phyloP scores from a whole-genome alignment of 768 basidiomycete genomes.

The Exidia glandulosa region DNA sequence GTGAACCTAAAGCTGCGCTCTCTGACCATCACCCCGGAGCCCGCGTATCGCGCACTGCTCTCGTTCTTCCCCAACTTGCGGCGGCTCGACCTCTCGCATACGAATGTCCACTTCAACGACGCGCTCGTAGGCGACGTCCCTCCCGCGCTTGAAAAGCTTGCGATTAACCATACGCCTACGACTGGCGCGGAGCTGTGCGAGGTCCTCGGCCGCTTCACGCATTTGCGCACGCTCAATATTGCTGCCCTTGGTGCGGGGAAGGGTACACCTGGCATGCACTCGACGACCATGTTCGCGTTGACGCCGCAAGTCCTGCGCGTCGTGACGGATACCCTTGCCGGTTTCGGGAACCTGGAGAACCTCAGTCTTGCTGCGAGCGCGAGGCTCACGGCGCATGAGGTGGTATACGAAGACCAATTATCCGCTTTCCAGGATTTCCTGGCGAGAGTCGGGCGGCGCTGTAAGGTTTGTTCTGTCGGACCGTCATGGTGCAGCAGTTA shows the following conservation, averaged over 20 bases:
- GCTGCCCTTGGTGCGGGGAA: slow-evolving; percentile 46
- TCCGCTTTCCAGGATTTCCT: slow-evolving; percentile 37
- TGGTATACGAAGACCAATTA: slow-evolving; percentile 21
- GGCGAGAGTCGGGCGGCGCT: slow-evolving; percentile 41
- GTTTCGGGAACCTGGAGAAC: slow-evolving; percentile 31
- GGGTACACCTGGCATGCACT: slow-evolving; percentile 31
- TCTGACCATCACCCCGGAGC: slow-evolving; percentile 35
- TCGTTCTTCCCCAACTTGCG: slow-evolving; percentile 37
- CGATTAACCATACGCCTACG: slow-evolving; percentile 44
- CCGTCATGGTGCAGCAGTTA: too few species aligned
- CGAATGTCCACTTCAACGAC: slow-evolving; percentile 39
- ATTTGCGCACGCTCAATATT: slow-evolving; percentile 38
- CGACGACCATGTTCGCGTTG: slow-evolving; percentile 34
- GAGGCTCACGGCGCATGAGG: slow-evolving; percentile 28
- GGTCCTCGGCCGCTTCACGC: slow-evolving; percentile 26
- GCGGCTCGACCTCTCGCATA: slow-evolving; percentile 44
- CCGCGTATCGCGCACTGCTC: slow-evolving; percentile 32
- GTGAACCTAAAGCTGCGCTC: slow-evolving; percentile 48
- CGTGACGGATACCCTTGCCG: slow-evolving; percentile 31
- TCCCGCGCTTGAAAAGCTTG: slow-evolving; percentile 44
- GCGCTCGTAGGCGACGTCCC: slow-evolving; percentile 18
- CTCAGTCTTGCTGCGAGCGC: slow-evolving; percentile 55
- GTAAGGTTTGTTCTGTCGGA: slow-evolving; percentile 34
- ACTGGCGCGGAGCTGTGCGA: slow-evolving; percentile 29
- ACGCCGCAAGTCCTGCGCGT: slow-evolving; percentile 41